A percentile compares a stretch with the other conserved stretches of the same genome.
These are phyloP conservation scores for Hymenoscyphus salicellus DNA, from an alignment of 2,329 filamentous ascomycete genomes.

Conservation along the genomic window DNA sequence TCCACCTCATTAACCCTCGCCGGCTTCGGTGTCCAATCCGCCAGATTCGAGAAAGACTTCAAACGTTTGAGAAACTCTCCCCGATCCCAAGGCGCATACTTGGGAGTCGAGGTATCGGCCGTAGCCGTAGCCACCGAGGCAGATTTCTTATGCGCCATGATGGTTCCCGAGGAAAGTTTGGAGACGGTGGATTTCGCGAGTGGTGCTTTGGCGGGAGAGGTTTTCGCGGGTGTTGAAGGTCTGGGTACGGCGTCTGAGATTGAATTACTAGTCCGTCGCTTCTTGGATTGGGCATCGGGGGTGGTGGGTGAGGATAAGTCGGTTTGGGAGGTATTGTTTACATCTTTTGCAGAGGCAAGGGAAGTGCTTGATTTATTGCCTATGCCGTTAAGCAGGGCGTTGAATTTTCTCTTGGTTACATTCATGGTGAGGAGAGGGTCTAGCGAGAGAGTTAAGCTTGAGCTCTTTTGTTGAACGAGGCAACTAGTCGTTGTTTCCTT, in stretches of 20 bases:
- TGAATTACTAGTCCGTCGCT: constrained; percentile 30
- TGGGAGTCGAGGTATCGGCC: constrained; percentile 46
- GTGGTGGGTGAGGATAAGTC: constrained; percentile 28
- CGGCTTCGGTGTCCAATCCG: constrained; percentile 91
- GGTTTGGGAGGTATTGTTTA: constrained; percentile 40
- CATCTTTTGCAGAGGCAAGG: constrained; percentile 35
- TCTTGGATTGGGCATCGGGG: constrained; percentile 30
- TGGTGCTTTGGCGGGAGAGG: background rate
- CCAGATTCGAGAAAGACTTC: constrained; percentile 85
- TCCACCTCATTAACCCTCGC: constrained; percentile 81
- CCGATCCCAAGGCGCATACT: constrained; percentile 84
- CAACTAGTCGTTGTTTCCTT: background rate
- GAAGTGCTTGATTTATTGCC: constrained; percentile 48
- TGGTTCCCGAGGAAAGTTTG: constrained; percentile 13
- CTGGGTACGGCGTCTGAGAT: constrained; percentile 9
- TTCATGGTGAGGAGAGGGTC: constrained; percentile 52
- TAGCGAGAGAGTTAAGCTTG: background rate
- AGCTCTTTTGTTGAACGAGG: background rate
- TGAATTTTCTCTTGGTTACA: constrained; percentile 81
- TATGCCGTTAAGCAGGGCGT: constrained; percentile 67
- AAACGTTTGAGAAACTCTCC: constrained; percentile 76
- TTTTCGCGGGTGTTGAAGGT: background rate
- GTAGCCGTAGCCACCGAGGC: constrained; percentile 21
- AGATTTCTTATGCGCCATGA: constrained; percentile 29
- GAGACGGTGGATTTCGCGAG: constrained; percentile 9